Conservation (phyloP, 106 monocot genomes). For the Agapanthus africanus region DNA sequence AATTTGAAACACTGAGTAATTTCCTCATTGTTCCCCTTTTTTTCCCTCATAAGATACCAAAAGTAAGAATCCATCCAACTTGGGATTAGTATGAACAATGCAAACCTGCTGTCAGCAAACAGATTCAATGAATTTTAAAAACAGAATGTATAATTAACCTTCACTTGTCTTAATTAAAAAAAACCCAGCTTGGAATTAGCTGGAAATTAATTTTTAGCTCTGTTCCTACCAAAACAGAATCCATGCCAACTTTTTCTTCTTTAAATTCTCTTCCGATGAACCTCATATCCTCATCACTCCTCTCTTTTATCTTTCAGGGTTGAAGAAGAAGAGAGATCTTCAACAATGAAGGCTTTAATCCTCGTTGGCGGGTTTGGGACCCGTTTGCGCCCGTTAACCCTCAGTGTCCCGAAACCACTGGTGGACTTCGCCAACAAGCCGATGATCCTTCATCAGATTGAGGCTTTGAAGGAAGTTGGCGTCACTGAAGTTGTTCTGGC, state of each 20-base stretch:
- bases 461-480: slow-evolving; percentile 34
- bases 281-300: neutral
- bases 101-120: neutral
- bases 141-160: neutral
- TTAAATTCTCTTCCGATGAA: neutral
- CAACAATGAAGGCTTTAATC: slow-evolving; percentile 48
- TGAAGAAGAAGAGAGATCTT: neutral
- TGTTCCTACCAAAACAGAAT: neutral
- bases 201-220: neutral
- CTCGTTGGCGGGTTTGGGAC: slow-evolving; percentile 59
- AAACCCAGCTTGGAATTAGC: neutral
- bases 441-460: slow-evolving; percentile 52
- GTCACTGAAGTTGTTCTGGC: slow-evolving; percentile 35
- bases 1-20: no score
- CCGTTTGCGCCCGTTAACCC: slow-evolving; percentile 43
- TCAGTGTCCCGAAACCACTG: slow-evolving; percentile 54
- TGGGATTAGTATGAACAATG: neutral
- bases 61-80: no score
- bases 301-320: neutral
- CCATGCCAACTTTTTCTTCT: neutral
- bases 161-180: neutral
- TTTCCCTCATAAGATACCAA: no score
- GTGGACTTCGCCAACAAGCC: slow-evolving; percentile 60
- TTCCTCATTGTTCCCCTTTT: no score
- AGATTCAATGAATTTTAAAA: neutral